These are phyloP conservation scores for Cladosporium sp. DNA, from an alignment of 2,329 filamentous ascomycete species.

Conservation along the genomic window DNA sequence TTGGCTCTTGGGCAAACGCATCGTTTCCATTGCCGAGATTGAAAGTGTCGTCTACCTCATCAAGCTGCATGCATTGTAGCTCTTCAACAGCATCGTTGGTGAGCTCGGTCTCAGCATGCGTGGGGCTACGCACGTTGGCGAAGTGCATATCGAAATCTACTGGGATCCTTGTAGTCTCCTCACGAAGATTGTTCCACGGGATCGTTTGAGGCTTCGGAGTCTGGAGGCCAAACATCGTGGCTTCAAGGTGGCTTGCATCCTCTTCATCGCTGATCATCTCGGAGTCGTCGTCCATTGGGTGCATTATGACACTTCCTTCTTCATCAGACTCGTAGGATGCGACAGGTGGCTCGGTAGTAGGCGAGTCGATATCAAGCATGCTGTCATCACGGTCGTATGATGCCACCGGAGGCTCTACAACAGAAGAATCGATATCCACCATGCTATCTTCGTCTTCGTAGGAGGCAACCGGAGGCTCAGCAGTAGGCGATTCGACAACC, in stretches of 20 bases:
- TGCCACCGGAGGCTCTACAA: slow-evolving; percentile 1
- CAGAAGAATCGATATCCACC: slow-evolving; percentile 1
- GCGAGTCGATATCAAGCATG: slow-evolving; percentile 1
- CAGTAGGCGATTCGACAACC: not conserved
- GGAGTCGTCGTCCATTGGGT: not conserved
- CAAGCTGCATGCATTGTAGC: not conserved
- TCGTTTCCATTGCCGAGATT: not conserved
- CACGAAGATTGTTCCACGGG: slow-evolving; percentile 27
- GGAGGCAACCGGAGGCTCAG: not conserved
- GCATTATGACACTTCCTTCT: slow-evolving; percentile 1
- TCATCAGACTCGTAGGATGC: slow-evolving; percentile 1
- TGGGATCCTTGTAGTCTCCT: slow-evolving; percentile 25
- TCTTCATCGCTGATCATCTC: slow-evolving; percentile 7
- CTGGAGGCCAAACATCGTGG: slow-evolving; percentile 2
- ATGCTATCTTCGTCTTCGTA: not conserved
- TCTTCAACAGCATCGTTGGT: not conserved
- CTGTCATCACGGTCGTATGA: not conserved
- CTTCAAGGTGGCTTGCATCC: not conserved
- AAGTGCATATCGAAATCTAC: slow-evolving; percentile 25
- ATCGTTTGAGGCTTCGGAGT: slow-evolving; percentile 25
- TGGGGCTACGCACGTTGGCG: slow-evolving; percentile 4
- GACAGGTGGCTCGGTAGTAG: not conserved
- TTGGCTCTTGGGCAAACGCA: slow-evolving; percentile 13
- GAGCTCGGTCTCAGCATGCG: not conserved
- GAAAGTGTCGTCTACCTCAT: not conserved